Evolutionary conservation across 1,284 basidiomycete genomes (phyloP), one percentile per base, ranked within the genome.

Genomic region (Melampsora americana): DNA sequence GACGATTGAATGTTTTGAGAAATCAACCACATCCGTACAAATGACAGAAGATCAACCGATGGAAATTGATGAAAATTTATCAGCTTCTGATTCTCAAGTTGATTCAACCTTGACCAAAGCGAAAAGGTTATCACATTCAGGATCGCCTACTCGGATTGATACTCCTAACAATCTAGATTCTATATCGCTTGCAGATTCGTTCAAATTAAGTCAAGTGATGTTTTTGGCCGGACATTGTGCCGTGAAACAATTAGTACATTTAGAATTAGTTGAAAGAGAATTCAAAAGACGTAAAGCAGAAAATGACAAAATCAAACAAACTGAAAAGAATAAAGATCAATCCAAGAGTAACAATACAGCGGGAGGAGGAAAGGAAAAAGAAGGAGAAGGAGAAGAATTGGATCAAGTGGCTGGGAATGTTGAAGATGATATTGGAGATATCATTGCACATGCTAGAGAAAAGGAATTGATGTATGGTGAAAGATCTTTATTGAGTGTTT

Each of bases 371-470:
- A 77, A 81, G 18, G 81, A 80, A 92, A 93, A 81, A 90, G 91
- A 48, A 66, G 87, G 85, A 18, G 79, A 80, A 32, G 82, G 64
- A 0, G 93, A 95, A 80, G 94, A 98, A 81, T 88, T 99, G 0
- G 95, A 99, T 79, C 94, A 96, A 80, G 95, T 99, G 1, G 93
- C 92, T 0, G 95, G 96, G 3, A 97, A 95, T 80, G 95, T 94
- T 26, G 95, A 99, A 83, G 95, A 35, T 42, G 95, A 99, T 81
- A 95, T 98, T 79, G 95, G 94, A 20, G 96, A 99, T 77, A 87
- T 90, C 5, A 91, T 99, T 61, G 89, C 89, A 1, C 87, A 85
- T 1, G 88, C 97, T 73, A 86, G 92, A 39, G 96, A 99, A 84
- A 88, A 87, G 18, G 95, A 98, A 84, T 85, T 99, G 65, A 85